A percentile compares a stretch with the other conserved stretches of the same genome.
Evolutionary conservation across 345 rosid genomes (phyloP).

Genomic region (Citrus mangshanensis): DNA sequence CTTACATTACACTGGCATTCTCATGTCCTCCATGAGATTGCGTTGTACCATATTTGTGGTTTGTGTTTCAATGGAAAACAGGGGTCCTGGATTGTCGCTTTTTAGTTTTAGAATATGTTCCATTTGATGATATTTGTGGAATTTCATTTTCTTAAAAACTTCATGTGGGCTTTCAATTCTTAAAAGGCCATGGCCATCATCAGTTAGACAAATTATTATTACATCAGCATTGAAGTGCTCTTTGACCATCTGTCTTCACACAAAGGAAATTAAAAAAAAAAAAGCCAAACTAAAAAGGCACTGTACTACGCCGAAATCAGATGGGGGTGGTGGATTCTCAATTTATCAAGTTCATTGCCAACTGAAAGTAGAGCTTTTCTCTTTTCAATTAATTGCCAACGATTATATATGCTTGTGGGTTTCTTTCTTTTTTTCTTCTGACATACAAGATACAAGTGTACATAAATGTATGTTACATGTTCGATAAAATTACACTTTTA

Average conservation of each 20-base stretch:
- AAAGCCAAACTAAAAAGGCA: too few species aligned
- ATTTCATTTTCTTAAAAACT: too few species aligned
- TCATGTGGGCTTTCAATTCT: background rate
- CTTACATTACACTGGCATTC: background rate
- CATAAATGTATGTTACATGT: background rate
- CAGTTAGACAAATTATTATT: background rate
- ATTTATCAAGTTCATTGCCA: background rate
- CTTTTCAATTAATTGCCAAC: background rate
- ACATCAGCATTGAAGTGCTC: background rate
- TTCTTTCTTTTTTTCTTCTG: background rate
- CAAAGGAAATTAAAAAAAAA: too few species aligned
- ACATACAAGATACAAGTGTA: too few species aligned
- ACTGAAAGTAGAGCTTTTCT: background rate
- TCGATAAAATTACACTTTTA: background rate
- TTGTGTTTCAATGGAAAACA: conserved; percentile 1
- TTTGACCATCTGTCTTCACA: background rate
- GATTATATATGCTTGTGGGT: too few species aligned
- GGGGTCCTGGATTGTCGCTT: background rate
- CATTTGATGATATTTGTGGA: background rate
- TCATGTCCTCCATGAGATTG: background rate
- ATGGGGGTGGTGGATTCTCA: background rate
- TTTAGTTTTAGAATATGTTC: background rate
- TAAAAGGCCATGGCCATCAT: background rate
- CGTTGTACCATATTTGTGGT: background rate
- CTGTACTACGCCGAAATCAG: too few species aligned